These are phyloP conservation scores for Penicillium cosmopolitanum DNA, from an alignment of 495 filamentous ascomycete genomes.

Conservation along the genomic window DNA sequence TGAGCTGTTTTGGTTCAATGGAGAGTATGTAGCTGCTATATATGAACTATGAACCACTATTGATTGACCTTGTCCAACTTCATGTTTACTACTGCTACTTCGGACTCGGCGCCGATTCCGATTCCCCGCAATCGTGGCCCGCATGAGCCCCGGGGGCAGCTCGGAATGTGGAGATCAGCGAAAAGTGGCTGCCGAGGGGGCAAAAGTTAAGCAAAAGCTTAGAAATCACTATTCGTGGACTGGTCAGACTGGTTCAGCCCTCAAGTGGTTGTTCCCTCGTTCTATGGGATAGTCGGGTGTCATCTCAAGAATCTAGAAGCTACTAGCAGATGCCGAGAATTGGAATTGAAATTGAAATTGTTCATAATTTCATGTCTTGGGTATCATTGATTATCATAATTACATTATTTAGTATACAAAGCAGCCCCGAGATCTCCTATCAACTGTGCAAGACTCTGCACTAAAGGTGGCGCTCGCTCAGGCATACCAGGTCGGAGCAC, in stretches of 20 bases:
- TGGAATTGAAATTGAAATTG: not conserved
- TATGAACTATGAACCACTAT: not conserved
- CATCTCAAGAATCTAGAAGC: too few species aligned
- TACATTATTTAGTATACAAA: slow-evolving; percentile 1
- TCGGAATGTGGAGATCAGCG: slow-evolving; percentile 24
- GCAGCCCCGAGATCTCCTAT: slow-evolving; percentile 53
- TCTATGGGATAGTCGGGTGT: too few species aligned
- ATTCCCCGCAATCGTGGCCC: slow-evolving; percentile 15
- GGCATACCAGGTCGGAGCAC: slow-evolving; percentile 30
- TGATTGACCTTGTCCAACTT: slow-evolving; percentile 5
- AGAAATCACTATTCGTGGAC: too few species aligned
- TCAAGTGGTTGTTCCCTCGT: too few species aligned
- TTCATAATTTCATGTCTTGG: slow-evolving; percentile 9
- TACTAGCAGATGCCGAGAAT: too few species aligned
- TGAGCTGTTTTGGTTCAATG: not conserved
- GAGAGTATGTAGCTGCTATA: not conserved
- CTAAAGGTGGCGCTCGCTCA: slow-evolving; percentile 42
- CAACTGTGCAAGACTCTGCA: slow-evolving; percentile 59
- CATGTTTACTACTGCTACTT: not conserved
- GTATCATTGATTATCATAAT: slow-evolving; percentile 11
- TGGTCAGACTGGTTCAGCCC: too few species aligned
- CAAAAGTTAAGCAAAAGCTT: too few species aligned
- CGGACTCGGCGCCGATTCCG: slow-evolving; percentile 27
- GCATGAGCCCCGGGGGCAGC: slow-evolving; percentile 9
- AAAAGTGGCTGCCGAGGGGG: not conserved